Evolutionary conservation across 2,329 filamentous ascomycete genomes (phyloP), one percentile per base, ranked within the genome.

Genomic region (Microascus cirrosus): DNA sequence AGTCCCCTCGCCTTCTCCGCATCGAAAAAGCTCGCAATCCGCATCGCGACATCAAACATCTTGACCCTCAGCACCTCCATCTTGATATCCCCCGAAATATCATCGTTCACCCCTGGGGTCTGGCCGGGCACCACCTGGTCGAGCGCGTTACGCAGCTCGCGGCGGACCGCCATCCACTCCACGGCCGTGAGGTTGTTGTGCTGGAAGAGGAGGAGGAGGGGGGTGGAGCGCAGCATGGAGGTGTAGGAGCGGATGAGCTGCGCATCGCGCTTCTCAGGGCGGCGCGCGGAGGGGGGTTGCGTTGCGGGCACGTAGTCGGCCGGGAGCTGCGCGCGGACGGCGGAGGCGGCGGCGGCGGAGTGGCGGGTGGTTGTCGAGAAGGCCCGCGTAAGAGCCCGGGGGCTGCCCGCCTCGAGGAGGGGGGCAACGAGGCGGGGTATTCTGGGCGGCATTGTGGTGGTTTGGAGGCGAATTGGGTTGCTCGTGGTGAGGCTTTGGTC

Each of bases 211-310:
- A 96, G 81, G 64, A 95, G 86, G 61, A 96, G 73, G 48, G 92
- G 91, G 12, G 89, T 87, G 24, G 90, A 90, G 60, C 89, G 89
- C 59, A 96, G 83, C 61, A 96, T 77, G 53, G 92, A 94, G 56
- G 92, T 90, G 74, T 96, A 96, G 65, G 88, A 84, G 59, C 92
- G 85, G 59, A 85, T 79, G 60, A 97, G 80, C 73, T 99, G 94
- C 18, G 91, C 87, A 75, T 97, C 96, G 70, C 93, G 87, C 66
- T 87, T 87, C 69, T 95, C 88, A 53, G 92, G 83, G 22, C 86
- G 87, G 69, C 93, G 89, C 69, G 95, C 87, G 58, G 89, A 95
- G 3, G 90, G 90, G 2, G 92, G 93, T 71, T 96, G 91, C 1
- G 84, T 87, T 0, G 84, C 82, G 74, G 80, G 86, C 2, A 77